Base-by-base conservation (phyloP, 2,329 filamentous ascomycete species). In the Penicillium oxalicum region DNA sequence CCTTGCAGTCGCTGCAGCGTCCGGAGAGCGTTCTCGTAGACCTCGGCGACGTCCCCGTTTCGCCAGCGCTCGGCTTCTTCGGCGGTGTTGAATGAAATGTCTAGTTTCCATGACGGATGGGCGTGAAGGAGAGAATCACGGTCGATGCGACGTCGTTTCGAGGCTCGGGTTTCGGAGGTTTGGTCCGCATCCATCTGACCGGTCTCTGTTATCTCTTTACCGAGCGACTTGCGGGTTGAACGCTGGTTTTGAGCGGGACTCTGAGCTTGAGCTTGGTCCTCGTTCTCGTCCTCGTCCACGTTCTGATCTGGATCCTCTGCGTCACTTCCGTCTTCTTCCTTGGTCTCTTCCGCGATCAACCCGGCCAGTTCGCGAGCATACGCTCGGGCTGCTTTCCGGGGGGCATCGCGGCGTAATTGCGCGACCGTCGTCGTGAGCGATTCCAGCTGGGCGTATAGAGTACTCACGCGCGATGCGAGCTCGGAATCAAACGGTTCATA, bases 361-460 rank as follows among this genome's bases (percentile, higher is more conserved):
- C 54, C 57, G 37, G 53, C 60, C 52, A 75, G 52, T 33, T 63
- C 50, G 33, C 69, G 63, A 12, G 61, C 64, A 57, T 71, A 74
- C 24, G 52, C 57, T 47, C 59, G 63, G 25, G 74, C 73, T 18
- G 72, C 72, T 25, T 63, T 60, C 5, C 51, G 57, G 1, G 74
- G 74, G 45, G 72, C 72, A 48, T 73, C 70, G 27, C 74, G 64
- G 47, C 74, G 61, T 55, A 76, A 55, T 50, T 74, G 68, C 39
- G 72, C 72, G 2, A 76, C 73, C 12, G 67, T 70, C 36, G 72
- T 74, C 5, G 72, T 75, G 35, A 76, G 61, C 5, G 67, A 68
- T 53, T 77, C 74, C 9, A 76, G 56, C 50, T 75, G 73, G 35
- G 70, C 72, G 51, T 76, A 76, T 1, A 77, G 61, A 9, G 68